Evolutionary conservation across 257 asterid genomes (phyloP), one percentile per base, ranked within the genome.

Genomic region (Buddleja alternifolia): DNA sequence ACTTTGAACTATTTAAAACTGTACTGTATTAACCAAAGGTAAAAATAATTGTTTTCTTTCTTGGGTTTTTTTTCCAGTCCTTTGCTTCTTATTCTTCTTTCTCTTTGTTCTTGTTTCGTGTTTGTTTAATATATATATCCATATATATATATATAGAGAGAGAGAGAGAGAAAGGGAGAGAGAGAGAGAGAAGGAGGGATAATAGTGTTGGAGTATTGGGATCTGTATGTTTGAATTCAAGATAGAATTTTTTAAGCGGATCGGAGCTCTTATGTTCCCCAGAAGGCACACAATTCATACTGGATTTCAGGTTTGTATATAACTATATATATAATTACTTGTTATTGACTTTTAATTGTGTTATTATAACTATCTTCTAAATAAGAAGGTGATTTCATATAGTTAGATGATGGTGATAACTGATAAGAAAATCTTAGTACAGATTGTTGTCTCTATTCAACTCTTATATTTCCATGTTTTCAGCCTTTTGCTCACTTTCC

Each of bases 211-310:
- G 39, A 58, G 75, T 67, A 59, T 80, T 63, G 90, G 90, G 95
- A 87, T 89, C 79, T 72, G 84, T 70, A 32, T 68, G 74, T 75
- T 75, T 82, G 77, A 47, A 34, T 68, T 76, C 39, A 63, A 79
- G 84, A 53, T 64, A 52, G 63, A 76, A 5, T 79, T 19, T 45
- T 62, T 69, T 75, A 79, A 42, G 77, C 69, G 66, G 83, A 83
- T 83, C 81, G 73, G 77, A 70, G 83, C 65, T 75, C 63, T 70
- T 76, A 56, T 77, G 86, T 82, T 81, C 85, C 84, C 80, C 76
- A 75, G 57, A 64, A 67, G 32, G 48, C 75, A 72, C 75, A 77
- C 80, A 76, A 37, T 55, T 71, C 65, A 65, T 73, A 65, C 86
- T 73, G 83, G 72, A 72, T 79, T 79, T 77, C 85, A 69, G 83